These are phyloP conservation scores for Erythrophleum fordii DNA, from an alignment of 306 rosid species.

Conservation along the genomic window DNA sequence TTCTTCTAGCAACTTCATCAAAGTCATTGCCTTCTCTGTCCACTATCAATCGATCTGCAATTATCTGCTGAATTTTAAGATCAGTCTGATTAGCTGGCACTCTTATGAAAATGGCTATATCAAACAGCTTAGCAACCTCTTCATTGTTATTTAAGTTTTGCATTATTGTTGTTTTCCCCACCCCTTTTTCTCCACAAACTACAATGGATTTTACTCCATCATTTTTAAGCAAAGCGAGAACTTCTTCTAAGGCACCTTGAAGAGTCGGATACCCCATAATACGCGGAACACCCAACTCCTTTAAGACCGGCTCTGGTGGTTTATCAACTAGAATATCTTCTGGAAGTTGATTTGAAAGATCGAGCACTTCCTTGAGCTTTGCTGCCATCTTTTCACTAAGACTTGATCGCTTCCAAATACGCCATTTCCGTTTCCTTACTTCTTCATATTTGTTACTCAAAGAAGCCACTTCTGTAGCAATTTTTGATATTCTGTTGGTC, in stretches of 20 bases:
- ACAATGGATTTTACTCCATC: neutral
- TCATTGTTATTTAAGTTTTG: neutral
- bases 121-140: neutral
- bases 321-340: neutral
- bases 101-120: slow-evolving; percentile 1
- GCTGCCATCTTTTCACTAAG: neutral
- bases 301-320: neutral
- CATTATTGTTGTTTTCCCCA: slow-evolving; percentile 16
- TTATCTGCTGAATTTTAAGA: neutral
- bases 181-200: slow-evolving; percentile 12
- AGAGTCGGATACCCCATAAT: neutral
- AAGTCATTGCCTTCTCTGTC: neutral
- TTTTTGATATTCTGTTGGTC: neutral
- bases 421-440: neutral
- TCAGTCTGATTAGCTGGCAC: neutral
- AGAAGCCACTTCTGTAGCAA: neutral
- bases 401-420: neutral
- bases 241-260: neutral
- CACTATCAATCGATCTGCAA: neutral
- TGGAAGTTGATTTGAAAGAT: neutral
- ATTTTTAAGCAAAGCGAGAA: neutral
- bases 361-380: neutral
- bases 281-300: neutral
- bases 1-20: slow-evolving; percentile 16
- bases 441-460: neutral